These are phyloP conservation scores for Stephania japonica DNA, from an alignment of 164 flowering plant genomes.

Conservation along the genomic window DNA sequence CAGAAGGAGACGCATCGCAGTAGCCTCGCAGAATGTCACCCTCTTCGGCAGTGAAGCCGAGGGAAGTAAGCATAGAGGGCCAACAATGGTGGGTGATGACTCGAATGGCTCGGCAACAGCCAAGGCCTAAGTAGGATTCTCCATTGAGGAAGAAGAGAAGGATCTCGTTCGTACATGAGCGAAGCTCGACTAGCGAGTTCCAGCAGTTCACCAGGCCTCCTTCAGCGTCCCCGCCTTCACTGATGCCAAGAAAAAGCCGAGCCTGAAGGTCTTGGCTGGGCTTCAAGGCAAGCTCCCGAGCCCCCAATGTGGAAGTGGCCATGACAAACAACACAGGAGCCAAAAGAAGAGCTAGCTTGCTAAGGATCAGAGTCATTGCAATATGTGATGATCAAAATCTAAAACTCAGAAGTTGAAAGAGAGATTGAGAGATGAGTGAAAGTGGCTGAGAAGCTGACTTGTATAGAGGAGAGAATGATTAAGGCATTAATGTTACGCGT, in stretches of 20 bases:
- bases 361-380: not conserved
- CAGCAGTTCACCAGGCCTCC: constrained; percentile 10
- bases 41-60: constrained; percentile 33
- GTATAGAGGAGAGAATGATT: not conserved
- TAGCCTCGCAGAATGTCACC: constrained; percentile 30
- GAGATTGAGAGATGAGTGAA: not conserved
- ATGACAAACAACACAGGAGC: not conserved
- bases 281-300: not conserved
- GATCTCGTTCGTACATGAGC: constrained; percentile 26
- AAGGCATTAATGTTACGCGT: not conserved
- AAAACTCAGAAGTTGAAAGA: not conserved
- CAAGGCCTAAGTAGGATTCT: constrained; percentile 12
- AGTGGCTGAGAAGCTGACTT: not conserved
- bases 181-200: constrained; percentile 8
- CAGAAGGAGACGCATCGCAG: constrained; percentile 18
- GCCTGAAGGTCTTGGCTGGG: not conserved
- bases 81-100: constrained; percentile 27
- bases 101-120: constrained; percentile 19
- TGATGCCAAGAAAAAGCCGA: not conserved
- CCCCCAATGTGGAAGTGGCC: not conserved
- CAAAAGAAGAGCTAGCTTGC: not conserved
- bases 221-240: not conserved
- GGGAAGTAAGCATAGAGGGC: constrained; percentile 30
- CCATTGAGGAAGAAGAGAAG: constrained; percentile 21
- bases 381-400: not conserved